Evolutionary conservation across 2,329 filamentous ascomycete species (phyloP).

Genomic region (Pyrenophora seminiperda): DNA sequence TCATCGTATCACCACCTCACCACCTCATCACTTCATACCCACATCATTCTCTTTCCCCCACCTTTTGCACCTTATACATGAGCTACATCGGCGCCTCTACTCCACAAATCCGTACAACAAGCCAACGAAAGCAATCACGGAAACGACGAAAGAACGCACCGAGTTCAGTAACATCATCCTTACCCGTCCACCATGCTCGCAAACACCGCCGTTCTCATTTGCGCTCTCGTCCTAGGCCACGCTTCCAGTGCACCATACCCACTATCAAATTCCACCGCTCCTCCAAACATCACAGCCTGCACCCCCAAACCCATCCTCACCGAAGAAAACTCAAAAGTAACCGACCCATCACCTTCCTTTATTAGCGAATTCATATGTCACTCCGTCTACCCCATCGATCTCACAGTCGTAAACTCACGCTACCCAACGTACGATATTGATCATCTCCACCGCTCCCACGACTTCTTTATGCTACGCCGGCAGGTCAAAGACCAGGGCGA

Average conservation of each 20-base stretch:
- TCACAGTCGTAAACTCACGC: constrained; percentile 35
- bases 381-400: constrained; percentile 27
- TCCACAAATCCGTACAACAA: too few species aligned
- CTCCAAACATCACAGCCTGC: constrained; percentile 10
- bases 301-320: constrained; percentile 5
- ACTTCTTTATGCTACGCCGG: constrained; percentile 40
- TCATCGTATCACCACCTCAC: too few species aligned
- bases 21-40: too few species aligned
- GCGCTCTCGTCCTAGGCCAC: constrained; percentile 11
- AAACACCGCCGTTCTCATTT: not conserved
- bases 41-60: too few species aligned
- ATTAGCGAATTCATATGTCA: constrained; percentile 23
- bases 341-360: constrained; percentile 1
- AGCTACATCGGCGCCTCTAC: too few species aligned
- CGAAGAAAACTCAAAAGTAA: not conserved
- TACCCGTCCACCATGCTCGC: not conserved
- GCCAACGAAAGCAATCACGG: too few species aligned
- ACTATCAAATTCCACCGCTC: constrained; percentile 13
- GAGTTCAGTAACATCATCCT: too few species aligned
- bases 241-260: constrained; percentile 18
- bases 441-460: constrained; percentile 23
- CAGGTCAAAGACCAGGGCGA: constrained; percentile 27
- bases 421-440: constrained; percentile 30
- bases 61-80: too few species aligned
- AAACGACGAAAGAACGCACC: too few species aligned